phyloP scores from a whole-genome alignment of 148 eudicot genomes.

The Nepenthes gracilis region DNA sequence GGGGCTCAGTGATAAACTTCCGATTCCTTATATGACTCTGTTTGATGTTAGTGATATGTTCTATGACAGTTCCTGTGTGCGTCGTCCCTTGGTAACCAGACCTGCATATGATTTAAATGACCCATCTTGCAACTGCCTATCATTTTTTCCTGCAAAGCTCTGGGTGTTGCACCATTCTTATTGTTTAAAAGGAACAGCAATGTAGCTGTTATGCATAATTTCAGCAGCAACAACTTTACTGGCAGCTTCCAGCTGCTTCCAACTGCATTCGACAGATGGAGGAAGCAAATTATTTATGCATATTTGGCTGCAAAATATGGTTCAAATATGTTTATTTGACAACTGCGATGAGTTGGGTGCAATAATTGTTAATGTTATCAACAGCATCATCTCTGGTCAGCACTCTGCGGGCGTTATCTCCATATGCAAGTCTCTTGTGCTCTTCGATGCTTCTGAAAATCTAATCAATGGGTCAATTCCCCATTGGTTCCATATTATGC shows the following conservation, averaged over 20 bases:
- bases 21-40: conserved; percentile 19
- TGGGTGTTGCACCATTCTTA: conserved; percentile 1
- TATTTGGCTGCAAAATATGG: conserved; percentile 16
- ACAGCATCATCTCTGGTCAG: conserved; percentile 18
- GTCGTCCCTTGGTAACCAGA: conserved; percentile 1
- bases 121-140: conserved; percentile 6
- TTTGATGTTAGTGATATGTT: conserved; percentile 19
- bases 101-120: neutral
- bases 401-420: conserved; percentile 10
- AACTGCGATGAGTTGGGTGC: conserved; percentile 11
- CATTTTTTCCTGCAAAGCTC: conserved; percentile 8
- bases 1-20: conserved; percentile 15
- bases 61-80: conserved; percentile 3
- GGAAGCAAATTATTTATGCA: conserved; percentile 14
- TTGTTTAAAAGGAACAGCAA: neutral
- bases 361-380: conserved; percentile 15
- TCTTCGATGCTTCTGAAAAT: conserved; percentile 24
- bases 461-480: conserved; percentile 18
- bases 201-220: conserved; percentile 15
- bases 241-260: conserved; percentile 20
- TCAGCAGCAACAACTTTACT: conserved; percentile 19
- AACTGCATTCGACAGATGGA: conserved; percentile 4
- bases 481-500: conserved; percentile 12
- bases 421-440: conserved; percentile 14
- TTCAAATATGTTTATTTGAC: conserved; percentile 8